These are phyloP conservation scores for Raffaelea ambrosiae DNA, from an alignment of 2,329 filamentous ascomycete genomes.

Conservation along the genomic window DNA sequence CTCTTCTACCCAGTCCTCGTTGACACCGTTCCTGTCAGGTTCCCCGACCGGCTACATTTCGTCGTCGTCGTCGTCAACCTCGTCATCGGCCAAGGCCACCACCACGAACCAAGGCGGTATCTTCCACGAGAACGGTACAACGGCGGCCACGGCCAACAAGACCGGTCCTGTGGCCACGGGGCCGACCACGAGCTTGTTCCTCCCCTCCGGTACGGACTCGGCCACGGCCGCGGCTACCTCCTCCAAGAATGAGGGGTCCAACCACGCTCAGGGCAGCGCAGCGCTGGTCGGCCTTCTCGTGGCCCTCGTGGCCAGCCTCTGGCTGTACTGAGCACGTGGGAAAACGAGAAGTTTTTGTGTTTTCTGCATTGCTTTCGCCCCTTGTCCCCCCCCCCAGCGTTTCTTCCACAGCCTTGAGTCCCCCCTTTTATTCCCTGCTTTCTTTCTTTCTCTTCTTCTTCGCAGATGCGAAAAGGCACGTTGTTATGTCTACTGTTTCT, in stretches of 20 bases:
- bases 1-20: slow-evolving; percentile 15
- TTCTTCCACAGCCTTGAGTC: neutral
- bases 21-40: slow-evolving; percentile 6
- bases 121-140: slow-evolving; percentile 43
- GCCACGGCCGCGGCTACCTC: slow-evolving; percentile 15
- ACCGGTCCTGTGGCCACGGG: slow-evolving; percentile 1
- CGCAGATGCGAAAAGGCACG: no score
- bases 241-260: slow-evolving; percentile 31
- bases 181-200: slow-evolving; percentile 2
- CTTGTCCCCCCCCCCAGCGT: neutral
- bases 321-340: slow-evolving; percentile 29
- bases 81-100: slow-evolving; percentile 15
- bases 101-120: slow-evolving; percentile 33
- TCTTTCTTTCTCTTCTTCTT: slow-evolving; percentile 1
- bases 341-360: slow-evolving; percentile 2
- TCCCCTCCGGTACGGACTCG: slow-evolving; percentile 12
- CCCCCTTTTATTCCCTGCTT: neutral
- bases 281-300: slow-evolving; percentile 46
- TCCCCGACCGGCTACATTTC: slow-evolving; percentile 1
- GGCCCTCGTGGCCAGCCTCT: slow-evolving; percentile 44
- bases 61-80: slow-evolving; percentile 10
- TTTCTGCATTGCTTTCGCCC: neutral
- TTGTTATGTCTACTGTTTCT: no score
- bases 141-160: slow-evolving; percentile 7
- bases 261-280: slow-evolving; percentile 36